phyloP scores from a whole-genome alignment of 2,329 filamentous ascomycete species.

The Colletotrichum sp. region DNA sequence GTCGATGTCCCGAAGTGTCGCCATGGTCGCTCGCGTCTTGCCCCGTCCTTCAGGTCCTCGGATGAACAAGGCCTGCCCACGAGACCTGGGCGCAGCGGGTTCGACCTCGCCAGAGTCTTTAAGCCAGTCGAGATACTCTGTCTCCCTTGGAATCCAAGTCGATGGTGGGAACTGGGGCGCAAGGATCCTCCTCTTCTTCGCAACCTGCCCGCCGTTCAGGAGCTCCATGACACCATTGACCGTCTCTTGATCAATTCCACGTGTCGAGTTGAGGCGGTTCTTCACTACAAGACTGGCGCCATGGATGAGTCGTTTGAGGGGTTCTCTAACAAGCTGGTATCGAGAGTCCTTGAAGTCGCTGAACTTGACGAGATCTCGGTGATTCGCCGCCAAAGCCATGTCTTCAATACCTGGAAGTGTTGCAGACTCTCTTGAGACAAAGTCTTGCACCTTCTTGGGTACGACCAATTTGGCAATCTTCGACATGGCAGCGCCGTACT shows the following conservation, averaged over 20 bases:
- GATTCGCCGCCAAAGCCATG: constrained; percentile 39
- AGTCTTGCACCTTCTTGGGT: constrained; percentile 38
- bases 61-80: constrained; percentile 42
- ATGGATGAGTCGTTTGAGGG: constrained; percentile 40
- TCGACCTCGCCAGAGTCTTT: constrained; percentile 20
- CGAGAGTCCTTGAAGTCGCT: constrained; percentile 42
- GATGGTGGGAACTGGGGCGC: constrained; percentile 35
- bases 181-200: constrained; percentile 36
- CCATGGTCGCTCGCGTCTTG: constrained; percentile 44
- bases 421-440: constrained; percentile 45
- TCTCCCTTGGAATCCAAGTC: constrained; percentile 42
- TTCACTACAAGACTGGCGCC: constrained; percentile 39
- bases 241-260: constrained; percentile 37
- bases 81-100: neutral
- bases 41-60: constrained; percentile 45
- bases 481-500: constrained; percentile 31
- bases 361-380: constrained; percentile 47
- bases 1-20: constrained; percentile 41
- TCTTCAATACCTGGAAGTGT: constrained; percentile 39
- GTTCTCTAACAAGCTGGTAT: constrained; percentile 40
- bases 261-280: constrained; percentile 39
- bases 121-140: constrained; percentile 40
- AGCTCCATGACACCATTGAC: constrained; percentile 35
- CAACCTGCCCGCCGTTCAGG: constrained; percentile 37
- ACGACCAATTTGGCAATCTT: constrained; percentile 35